Base-by-base conservation (phyloP, 75 land plant species). In the Pinus albicaulis region DNA sequence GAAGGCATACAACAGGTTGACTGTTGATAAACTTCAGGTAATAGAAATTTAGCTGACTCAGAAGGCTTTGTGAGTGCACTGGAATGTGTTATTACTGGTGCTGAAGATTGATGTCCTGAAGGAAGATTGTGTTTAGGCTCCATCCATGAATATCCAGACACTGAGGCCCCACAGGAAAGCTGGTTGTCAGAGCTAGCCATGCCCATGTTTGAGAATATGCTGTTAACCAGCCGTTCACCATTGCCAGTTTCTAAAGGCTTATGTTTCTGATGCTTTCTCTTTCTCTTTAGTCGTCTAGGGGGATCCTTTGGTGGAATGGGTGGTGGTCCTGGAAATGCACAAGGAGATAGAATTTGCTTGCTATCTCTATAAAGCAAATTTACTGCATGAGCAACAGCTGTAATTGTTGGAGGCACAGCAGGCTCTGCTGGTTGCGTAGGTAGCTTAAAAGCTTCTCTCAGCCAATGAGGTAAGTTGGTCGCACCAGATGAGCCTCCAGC, bases 401-500 rank as follows among this genome's bases (percentile, higher is more conserved):
- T 86, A 34, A 95, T 86, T 63, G 85, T 78, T 34, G 98, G 98
- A 12, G 99, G 93, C 36, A 98, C 64, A 1, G 85, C 77, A 59
- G 92, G 86, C 55, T 83, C 91, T 38, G 83, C 80, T 7, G 89
- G 81, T 41, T 76, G 84, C 52, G 84, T 72, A 22, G 86, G 84
- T 20, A 79, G 70, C 77, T 70, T 90, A 57, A 98, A 92, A 72
- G 98, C 99, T 74, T 95, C 94, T 11, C 93, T 86, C 71, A 98
- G 85, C 99, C 99, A 98, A 73, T 98, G 99, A 34, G 99, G 99
- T 52, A 98, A 86, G 72, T 81, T 96, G 75, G 83, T 78, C 64
- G 78, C 41, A 6, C 80, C 76, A 59, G 87, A 75, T 71, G 64
- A 76, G 59, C 72, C 74, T 25, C 36, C 75, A 76, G 59, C 66